Percentiles rank a stretch among this genome's conserved stretches.
Conservation (phyloP, 192 early-diverging fungal species). For the Linnemannia zychae region DNA sequence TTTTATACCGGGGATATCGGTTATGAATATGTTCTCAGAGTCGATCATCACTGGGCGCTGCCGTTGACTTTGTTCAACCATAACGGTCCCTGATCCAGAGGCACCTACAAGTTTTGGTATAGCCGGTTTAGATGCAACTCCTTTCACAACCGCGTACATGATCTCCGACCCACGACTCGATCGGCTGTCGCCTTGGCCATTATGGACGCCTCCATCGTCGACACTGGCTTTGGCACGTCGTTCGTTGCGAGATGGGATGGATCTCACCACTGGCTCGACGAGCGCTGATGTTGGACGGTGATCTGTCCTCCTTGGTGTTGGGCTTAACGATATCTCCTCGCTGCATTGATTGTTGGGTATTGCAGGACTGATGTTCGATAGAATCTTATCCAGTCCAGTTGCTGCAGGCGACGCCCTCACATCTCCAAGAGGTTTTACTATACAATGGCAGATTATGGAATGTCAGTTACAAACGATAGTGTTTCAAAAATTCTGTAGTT, state of each 20-base stretch:
- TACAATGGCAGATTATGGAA: neutral
- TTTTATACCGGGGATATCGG: neutral
- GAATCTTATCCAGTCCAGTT: conserved; percentile 12
- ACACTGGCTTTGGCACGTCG: conserved; percentile 10
- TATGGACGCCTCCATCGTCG: neutral
- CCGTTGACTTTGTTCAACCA: neutral
- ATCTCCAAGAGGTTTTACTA: conserved; percentile 28
- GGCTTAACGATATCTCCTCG: neutral
- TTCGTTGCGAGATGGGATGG: neutral
- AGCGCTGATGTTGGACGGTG: conserved; percentile 12
- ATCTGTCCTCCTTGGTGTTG: neutral
- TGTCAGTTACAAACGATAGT: neutral
- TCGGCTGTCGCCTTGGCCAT: conserved; percentile 4
- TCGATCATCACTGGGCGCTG: neutral
- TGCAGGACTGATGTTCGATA: neutral
- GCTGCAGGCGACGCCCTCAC: conserved; percentile 5
- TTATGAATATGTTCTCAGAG: neutral
- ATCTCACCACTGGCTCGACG: neutral
- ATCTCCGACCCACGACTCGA: conserved; percentile 30
- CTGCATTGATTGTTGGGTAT: neutral
- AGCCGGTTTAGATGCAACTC: conserved; percentile 24
- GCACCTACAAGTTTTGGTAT: conserved; percentile 50
- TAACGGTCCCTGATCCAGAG: conserved; percentile 46
- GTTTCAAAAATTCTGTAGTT: neutral
- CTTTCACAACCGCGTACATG: conserved; percentile 54